A percentile compares a stretch with the other conserved stretches of the same genome.
Conservation (phyloP, 306 rosid species). For the Trichosanthes cucumerina region DNA sequence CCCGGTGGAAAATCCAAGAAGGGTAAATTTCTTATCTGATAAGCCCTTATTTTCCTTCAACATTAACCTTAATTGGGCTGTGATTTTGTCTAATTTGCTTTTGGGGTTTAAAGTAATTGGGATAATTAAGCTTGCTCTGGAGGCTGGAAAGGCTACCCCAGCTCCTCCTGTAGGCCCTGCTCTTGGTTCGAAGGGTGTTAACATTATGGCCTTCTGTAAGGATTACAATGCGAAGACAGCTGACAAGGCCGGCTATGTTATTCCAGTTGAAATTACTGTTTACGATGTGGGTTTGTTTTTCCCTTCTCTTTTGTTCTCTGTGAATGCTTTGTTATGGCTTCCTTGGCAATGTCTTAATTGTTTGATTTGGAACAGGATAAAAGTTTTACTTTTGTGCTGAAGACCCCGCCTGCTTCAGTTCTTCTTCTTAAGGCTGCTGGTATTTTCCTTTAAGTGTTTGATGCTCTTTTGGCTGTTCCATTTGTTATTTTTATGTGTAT, state of each 20-base stretch:
- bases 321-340: background rate
- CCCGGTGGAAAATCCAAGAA: slow-evolving; percentile 84
- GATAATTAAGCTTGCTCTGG: slow-evolving; percentile 80
- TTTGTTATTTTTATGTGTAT: background rate
- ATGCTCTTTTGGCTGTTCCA: slow-evolving; percentile 1
- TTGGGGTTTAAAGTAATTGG: slow-evolving; percentile 54
- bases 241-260: slow-evolving; percentile 86
- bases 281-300: slow-evolving; percentile 52
- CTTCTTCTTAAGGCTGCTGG: slow-evolving; percentile 97
- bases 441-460: slow-evolving; percentile 24
- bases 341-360: background rate
- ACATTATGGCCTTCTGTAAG: slow-evolving; percentile 95
- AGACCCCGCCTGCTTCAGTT: slow-evolving; percentile 98
- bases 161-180: slow-evolving; percentile 99
- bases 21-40: slow-evolving; percentile 29
- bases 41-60: background rate
- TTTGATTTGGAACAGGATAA: slow-evolving; percentile 43
- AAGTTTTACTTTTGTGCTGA: slow-evolving; percentile 85
- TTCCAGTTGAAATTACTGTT: slow-evolving; percentile 96
- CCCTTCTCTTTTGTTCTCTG: background rate
- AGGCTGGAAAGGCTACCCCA: slow-evolving; percentile 99
- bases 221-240: slow-evolving; percentile 95
- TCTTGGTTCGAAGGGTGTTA: slow-evolving; percentile 93
- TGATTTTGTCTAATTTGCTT: slow-evolving; percentile 2
- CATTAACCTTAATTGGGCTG: background rate